Evolutionary conservation across 2,329 filamentous ascomycete species (phyloP).

Genomic region (Nemania bipapillata): DNA sequence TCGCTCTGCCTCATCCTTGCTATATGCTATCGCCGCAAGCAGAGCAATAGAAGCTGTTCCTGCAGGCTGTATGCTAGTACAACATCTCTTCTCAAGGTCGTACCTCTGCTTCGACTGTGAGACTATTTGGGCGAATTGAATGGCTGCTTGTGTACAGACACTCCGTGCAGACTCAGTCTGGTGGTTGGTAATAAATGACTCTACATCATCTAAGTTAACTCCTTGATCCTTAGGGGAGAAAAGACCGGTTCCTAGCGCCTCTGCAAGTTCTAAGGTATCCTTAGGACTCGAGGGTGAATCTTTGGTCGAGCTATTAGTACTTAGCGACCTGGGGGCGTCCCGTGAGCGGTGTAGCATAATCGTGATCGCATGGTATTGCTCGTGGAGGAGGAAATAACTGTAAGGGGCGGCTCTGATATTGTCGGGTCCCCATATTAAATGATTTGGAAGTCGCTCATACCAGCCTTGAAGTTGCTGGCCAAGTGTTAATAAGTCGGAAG

Average conservation of each 20-base stretch:
- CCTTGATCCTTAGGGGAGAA: background rate
- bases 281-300: slow-evolving; percentile 13
- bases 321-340: background rate
- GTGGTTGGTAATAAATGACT: background rate
- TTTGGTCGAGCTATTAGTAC: background rate
- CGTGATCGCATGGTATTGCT: slow-evolving; percentile 32
- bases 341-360: slow-evolving; percentile 33
- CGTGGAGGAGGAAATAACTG: slow-evolving; percentile 38
- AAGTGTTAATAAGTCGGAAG: slow-evolving; percentile 14
- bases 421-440: slow-evolving; percentile 29
- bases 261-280: background rate
- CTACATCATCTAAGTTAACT: background rate
- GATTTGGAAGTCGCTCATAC: slow-evolving; percentile 34
- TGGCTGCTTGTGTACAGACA: slow-evolving; percentile 32
- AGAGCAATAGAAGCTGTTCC: slow-evolving; percentile 32
- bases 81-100: slow-evolving; percentile 33
- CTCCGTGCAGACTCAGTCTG: background rate
- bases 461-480: slow-evolving; percentile 36
- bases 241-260: background rate
- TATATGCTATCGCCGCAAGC: slow-evolving; percentile 29
- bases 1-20: slow-evolving; percentile 30
- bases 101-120: slow-evolving; percentile 31
- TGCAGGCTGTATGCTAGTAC: slow-evolving; percentile 32
- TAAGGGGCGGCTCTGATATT: slow-evolving; percentile 34
- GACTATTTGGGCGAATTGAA: slow-evolving; percentile 30